phyloP scores from a whole-genome alignment of 1,284 basidiomycete genomes.

The Waitea zeae region DNA sequence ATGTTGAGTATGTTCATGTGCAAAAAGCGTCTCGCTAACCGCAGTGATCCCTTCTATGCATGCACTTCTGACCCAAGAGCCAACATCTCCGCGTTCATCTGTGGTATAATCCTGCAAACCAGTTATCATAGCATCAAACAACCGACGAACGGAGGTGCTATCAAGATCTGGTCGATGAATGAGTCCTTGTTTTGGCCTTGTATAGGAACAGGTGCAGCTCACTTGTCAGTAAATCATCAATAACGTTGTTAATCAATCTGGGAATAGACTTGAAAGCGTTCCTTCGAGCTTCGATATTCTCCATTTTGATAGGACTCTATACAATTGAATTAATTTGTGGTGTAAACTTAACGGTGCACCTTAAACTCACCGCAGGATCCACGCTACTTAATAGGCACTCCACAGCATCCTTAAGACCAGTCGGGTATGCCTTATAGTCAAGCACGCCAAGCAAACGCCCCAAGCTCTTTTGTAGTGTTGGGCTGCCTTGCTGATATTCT shows the following conservation, averaged over 20 bases:
- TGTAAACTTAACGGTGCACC: not conserved
- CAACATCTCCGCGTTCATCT: conserved; percentile 93
- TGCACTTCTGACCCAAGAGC: conserved; percentile 86
- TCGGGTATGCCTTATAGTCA: conserved; percentile 39
- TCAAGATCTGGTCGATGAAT: too few species aligned
- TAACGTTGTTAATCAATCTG: conserved; percentile 31
- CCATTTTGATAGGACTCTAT: conserved; percentile 24
- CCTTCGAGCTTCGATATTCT: conserved; percentile 47
- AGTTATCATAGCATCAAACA: conserved; percentile 34
- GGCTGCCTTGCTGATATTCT: conserved; percentile 38
- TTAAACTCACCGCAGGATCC: conserved; percentile 28
- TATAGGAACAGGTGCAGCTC: too few species aligned
- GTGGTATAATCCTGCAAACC: conserved; percentile 83
- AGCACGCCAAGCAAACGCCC: conserved; percentile 61
- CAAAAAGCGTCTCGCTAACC: conserved; percentile 28
- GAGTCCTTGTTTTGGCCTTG: too few species aligned
- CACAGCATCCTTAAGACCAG: conserved; percentile 33
- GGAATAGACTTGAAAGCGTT: conserved; percentile 58
- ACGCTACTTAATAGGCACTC: conserved; percentile 43
- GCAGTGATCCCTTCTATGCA: conserved; percentile 46
- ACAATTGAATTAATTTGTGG: conserved; percentile 10
- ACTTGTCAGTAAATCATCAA: too few species aligned
- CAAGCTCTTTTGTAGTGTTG: conserved; percentile 59
- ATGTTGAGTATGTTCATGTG: conserved; percentile 19
- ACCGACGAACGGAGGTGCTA: too few species aligned